These are phyloP conservation scores for Saccharomycopsis synnaedendra DNA, from an alignment of 805 yeast genomes.

Conservation along the genomic window DNA sequence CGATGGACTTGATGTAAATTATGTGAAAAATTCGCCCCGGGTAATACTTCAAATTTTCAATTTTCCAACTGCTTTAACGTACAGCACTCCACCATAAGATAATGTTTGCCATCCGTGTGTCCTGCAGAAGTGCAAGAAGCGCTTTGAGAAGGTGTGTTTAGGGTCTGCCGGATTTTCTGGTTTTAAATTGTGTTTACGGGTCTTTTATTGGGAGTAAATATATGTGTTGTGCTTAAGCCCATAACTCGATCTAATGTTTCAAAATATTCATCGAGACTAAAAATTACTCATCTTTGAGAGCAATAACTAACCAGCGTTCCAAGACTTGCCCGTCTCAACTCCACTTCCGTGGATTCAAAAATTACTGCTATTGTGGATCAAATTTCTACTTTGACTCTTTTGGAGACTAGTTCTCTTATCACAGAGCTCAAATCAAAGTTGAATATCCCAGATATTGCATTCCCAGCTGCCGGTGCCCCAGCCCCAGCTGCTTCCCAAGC, in stretches of 20 bases:
- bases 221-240: too few species aligned
- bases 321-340: slow-evolving; percentile 21
- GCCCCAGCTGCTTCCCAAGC: slow-evolving; percentile 39
- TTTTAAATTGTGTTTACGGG: too few species aligned
- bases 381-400: slow-evolving; percentile 79
- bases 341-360: slow-evolving; percentile 69
- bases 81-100: too few species aligned
- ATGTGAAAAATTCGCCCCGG: too few species aligned
- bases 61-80: too few species aligned
- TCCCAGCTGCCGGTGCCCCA: slow-evolving; percentile 46
- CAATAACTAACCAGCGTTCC: slow-evolving; percentile 26
- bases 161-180: too few species aligned
- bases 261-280: background rate
- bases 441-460: slow-evolving; percentile 87
- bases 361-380: slow-evolving; percentile 80
- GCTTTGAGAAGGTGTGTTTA: too few species aligned
- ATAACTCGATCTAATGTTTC: background rate
- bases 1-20: too few species aligned
- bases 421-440: slow-evolving; percentile 68
- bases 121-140: too few species aligned
- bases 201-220: too few species aligned
- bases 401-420: slow-evolving; percentile 86
- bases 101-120: too few species aligned
- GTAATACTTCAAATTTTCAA: too few species aligned
- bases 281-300: background rate